A percentile compares a stretch with the other conserved stretches of the same genome.
phyloP scores from a whole-genome alignment of 768 basidiomycete species.

The Podaxis mareebaensis region DNA sequence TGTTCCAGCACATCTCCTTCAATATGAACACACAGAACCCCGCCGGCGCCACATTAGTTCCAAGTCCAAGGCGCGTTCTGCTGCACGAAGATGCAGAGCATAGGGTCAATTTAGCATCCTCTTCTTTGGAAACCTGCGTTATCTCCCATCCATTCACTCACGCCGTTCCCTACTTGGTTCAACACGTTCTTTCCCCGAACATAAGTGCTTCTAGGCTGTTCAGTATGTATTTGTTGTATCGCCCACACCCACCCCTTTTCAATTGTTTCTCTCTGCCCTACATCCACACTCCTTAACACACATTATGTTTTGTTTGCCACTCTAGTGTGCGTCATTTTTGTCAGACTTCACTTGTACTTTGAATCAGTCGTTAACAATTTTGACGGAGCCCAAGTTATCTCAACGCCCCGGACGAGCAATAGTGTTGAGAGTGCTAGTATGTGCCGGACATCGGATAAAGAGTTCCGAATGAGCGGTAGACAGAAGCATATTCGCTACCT shows the following conservation, averaged over 20 bases:
- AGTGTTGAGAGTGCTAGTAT: too few species aligned
- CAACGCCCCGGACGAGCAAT: too few species aligned
- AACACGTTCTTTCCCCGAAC: background rate
- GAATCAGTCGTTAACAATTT: background rate
- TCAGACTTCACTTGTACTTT: background rate
- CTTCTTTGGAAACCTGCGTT: background rate
- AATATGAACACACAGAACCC: background rate
- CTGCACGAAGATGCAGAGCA: background rate
- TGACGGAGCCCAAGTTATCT: background rate
- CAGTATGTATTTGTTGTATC: background rate
- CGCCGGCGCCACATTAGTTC: background rate
- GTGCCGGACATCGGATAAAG: too few species aligned
- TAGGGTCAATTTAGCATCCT: background rate
- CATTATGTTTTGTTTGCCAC: background rate
- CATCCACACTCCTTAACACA: background rate
- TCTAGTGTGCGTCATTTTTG: background rate
- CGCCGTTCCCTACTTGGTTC: background rate
- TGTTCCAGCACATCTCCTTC: conserved; percentile 20
- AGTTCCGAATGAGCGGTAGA: too few species aligned
- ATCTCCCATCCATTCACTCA: background rate
- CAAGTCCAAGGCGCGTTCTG: background rate
- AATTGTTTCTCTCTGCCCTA: background rate
- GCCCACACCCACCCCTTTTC: background rate
- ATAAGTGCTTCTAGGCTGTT: background rate
- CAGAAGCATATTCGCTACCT: too few species aligned